Evolutionary conservation across 2,329 filamentous ascomycete species (phyloP).

Genomic region (Sclerotinia borealis): DNA sequence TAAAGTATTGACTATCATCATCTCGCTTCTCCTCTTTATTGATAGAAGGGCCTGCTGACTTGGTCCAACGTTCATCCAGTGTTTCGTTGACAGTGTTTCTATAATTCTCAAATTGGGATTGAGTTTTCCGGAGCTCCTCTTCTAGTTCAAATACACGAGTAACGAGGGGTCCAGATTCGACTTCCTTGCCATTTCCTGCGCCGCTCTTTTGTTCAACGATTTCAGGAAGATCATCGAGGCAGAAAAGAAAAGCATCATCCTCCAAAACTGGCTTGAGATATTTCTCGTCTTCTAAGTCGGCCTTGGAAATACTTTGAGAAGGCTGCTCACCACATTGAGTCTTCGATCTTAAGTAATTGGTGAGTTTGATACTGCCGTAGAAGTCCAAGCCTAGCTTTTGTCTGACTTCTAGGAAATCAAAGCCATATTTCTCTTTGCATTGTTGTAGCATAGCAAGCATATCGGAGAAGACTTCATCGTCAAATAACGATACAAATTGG

Average conservation of each 20-base stretch:
- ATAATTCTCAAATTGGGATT: conserved; percentile 37
- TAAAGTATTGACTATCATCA: conserved; percentile 56
- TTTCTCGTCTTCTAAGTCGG: conserved; percentile 67
- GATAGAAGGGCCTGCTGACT: conserved; percentile 26
- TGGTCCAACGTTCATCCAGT: conserved; percentile 36
- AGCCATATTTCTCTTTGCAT: conserved; percentile 58
- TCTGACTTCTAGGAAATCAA: conserved; percentile 59
- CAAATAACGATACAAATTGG: conserved; percentile 61
- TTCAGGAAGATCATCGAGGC: conserved; percentile 70
- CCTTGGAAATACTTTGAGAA: conserved; percentile 46
- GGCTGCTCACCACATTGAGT: conserved; percentile 39
- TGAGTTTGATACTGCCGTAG: conserved; percentile 64
- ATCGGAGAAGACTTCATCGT: conserved; percentile 58
- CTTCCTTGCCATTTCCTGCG: conserved; percentile 25
- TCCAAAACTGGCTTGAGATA: conserved; percentile 80
- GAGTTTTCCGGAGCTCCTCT: conserved; percentile 35
- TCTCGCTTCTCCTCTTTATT: conserved; percentile 38
- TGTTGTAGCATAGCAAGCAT: conserved; percentile 60
- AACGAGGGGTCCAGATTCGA: conserved; percentile 25
- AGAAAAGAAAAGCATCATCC: conserved; percentile 84
- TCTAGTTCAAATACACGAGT: conserved; percentile 35
- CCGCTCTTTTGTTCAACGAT: conserved; percentile 30
- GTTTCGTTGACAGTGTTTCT: conserved; percentile 36
- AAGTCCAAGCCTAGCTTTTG: conserved; percentile 61
- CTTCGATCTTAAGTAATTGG: conserved; percentile 57